These are phyloP conservation scores for Penicillium sclerotigenum DNA, from an alignment of 2,329 filamentous ascomycete genomes.

Conservation along the genomic window DNA sequence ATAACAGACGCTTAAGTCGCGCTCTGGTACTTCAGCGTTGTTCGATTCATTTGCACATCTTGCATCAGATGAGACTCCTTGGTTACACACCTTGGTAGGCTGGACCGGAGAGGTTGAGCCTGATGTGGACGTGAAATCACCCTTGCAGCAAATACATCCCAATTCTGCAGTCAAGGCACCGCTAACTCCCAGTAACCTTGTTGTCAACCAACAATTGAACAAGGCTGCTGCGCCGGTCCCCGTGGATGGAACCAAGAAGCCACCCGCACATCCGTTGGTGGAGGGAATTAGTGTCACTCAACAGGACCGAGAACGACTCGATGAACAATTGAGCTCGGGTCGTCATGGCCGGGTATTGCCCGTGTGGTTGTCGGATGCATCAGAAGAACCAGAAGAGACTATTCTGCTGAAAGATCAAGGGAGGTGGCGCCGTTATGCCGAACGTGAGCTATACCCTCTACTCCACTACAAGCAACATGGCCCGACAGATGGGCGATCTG, in stretches of 20 bases:
- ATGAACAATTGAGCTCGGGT: constrained; percentile 68
- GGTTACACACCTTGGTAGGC: constrained; percentile 88
- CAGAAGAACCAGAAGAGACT: constrained; percentile 64
- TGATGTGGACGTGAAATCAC: constrained; percentile 26
- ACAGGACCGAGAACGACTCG: constrained; percentile 68
- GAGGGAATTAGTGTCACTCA: constrained; percentile 70
- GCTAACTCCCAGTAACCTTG: constrained; percentile 31
- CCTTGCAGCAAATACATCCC: constrained; percentile 31
- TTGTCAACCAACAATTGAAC: constrained; percentile 53
- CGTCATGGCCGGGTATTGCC: constrained; percentile 76
- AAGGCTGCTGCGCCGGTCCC: constrained; percentile 77
- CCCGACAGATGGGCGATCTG: constrained; percentile 77
- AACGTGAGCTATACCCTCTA: constrained; percentile 85
- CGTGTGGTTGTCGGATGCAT: constrained; percentile 82
- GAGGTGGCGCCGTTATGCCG: constrained; percentile 85
- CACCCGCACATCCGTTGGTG: constrained; percentile 55
- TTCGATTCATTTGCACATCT: constrained; percentile 89
- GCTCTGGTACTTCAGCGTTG: constrained; percentile 83
- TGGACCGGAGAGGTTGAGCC: constrained; percentile 87
- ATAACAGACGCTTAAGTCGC: constrained; percentile 66
- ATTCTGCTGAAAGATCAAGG: constrained; percentile 75
- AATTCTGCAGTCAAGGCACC: constrained; percentile 27
- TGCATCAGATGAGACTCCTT: constrained; percentile 75
- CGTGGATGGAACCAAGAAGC: constrained; percentile 59
- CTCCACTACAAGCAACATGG: constrained; percentile 97